Base-by-base conservation (phyloP, 352 stramenopile genomes). In the Phytophthora multivora region DNA sequence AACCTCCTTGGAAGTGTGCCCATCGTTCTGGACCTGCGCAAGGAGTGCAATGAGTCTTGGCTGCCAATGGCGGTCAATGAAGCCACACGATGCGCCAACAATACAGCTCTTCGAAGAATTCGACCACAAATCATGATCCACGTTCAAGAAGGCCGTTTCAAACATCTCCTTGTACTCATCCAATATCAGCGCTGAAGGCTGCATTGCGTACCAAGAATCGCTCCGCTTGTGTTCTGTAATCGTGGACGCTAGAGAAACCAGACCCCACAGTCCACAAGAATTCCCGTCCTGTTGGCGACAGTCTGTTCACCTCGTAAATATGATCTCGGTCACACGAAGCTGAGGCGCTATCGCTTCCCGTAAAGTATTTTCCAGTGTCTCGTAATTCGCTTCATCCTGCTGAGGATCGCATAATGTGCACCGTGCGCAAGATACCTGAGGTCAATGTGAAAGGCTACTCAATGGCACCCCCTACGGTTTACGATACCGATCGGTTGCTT, bases 371-470 rank as follows among this genome's bases (percentile, higher is more conserved):
- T n/a, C n/a, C n/a, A n/a, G n/a, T n/a, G n/a, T n/a, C n/a, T n/a
- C n/a, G n/a, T n/a, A n/a, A n/a, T n/a, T n/a, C n/a, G n/a, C n/a
- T n/a, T n/a, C n/a, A n/a, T n/a, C n/a, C 42, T 51, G 55, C 45
- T 56, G 46, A 1, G 43, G 55, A 13, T 63, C 55, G n/a, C 52
- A 61, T 28, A 59, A 33, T 3, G 30, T 49, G 5, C 51, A 59
- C n/a, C n/a, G n/a, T n/a, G n/a, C n/a, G n/a, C n/a, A n/a, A n/a
- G 0, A 2, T 42, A 28, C 3, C 18, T 4, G 12, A 50, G 10
- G 16, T 63, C 45, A 15, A 63, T 26, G 28, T 23, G 50, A 35
- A 63, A 63, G 3, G 45, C 35, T 5, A 56, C 12, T 45, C 45
- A 55, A 38, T 62, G 54, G 16, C 31, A 38, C 3, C 43, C 45